Base-by-base conservation (phyloP, 352 stramenopile genomes). In the Globisporangium nodosum region DNA sequence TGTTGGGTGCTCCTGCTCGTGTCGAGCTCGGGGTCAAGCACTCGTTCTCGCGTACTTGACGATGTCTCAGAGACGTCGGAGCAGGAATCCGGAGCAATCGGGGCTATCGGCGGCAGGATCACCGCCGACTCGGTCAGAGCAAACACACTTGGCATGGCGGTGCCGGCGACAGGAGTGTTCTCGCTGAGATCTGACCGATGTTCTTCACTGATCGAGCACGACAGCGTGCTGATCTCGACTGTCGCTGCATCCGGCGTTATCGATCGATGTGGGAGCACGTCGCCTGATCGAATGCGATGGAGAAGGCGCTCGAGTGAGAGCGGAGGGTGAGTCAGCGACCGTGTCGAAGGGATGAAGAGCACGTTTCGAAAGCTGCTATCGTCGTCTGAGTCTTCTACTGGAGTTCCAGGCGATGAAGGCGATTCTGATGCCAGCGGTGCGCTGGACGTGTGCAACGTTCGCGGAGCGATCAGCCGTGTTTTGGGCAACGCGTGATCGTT, bases 301-400 rank as follows among this genome's bases (percentile, higher is more conserved):
- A 58, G 42, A 52, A 58, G 30, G 7, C 40, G 50, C 37, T 56
- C 59, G 2, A 65, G 39, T 21, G 52, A 48, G 15, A 65, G 27
- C 30, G 52, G 33, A 1, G 45, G 37, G 7, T 55, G 52, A 15
- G 37, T 39, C 11, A 58, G 24, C 50, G 57, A n/a, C 3, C 50
- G 31, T 5, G 49, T 49, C 31, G 42, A 48, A 12, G 50, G 42
- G 7, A 63, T 12, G 49, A 58, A 63, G 30, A 63, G 16, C 45
- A 49, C 43, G 2, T 43, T 31, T 15, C n/a, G 40, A 3, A 53
- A 37, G 49, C 16, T 35, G 47, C 3, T 16, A 11, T 33, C 50
- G 15, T 57, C 56, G 40, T 31, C 9, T n/a, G 47, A 13, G 20
- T 51, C 47, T 2, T 37, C 20, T 33, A 13, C 13, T 35, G 47